Conservation (phyloP, 495 filamentous ascomycete genomes). For the Podospora bellae-mahoneyi region DNA sequence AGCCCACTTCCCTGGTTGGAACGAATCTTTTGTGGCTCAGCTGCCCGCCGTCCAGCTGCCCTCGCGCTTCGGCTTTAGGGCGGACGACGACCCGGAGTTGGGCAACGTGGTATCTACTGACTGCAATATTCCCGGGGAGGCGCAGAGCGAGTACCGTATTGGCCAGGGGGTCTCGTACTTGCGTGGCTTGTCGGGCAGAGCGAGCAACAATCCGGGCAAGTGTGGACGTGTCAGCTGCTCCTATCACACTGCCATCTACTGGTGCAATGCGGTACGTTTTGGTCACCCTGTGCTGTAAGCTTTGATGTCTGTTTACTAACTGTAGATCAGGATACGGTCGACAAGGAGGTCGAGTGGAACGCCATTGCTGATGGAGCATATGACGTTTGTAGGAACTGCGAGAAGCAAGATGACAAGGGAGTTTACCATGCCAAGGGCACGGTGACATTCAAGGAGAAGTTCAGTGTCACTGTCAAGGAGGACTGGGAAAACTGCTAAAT, state of each 20-base stretch:
- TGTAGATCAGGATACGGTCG: neutral
- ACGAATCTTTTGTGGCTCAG: too few species aligned
- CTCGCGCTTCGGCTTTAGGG: too few species aligned
- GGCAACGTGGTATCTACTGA: too few species aligned
- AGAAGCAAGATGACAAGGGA: neutral
- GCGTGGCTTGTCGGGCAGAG: neutral
- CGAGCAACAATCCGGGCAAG: neutral
- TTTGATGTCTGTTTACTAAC: neutral
- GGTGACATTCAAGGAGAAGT: neutral
- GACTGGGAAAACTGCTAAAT: neutral
- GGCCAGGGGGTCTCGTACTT: too few species aligned
- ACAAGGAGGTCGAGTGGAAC: neutral
- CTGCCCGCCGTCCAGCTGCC: too few species aligned
- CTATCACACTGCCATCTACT: neutral
- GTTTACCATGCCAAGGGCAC: neutral
- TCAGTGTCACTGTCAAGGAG: neutral
- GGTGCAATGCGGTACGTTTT: neutral
- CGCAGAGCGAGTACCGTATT: too few species aligned
- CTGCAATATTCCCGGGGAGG: too few species aligned
- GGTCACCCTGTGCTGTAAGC: neutral
- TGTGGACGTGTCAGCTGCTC: neutral
- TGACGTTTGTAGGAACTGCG: too few species aligned
- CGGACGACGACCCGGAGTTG: too few species aligned
- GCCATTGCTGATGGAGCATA: neutral
- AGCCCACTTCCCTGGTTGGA: too few species aligned